Conservation (phyloP, 495 filamentous ascomycete genomes). For the Pseudoneurospora amorphoporcata region DNA sequence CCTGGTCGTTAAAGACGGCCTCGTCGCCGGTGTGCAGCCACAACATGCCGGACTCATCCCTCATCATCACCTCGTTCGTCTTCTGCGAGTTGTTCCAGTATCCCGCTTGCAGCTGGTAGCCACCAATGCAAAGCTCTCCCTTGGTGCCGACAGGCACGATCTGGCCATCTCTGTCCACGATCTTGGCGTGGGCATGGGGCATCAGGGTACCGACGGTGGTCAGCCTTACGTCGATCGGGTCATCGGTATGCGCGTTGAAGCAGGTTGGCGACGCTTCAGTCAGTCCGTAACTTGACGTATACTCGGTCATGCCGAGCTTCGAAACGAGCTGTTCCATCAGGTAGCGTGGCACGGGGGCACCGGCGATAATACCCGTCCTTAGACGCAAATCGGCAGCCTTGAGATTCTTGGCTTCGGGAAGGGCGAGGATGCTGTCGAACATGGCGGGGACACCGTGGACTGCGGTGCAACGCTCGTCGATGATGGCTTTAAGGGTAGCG, state of each 20-base stretch:
- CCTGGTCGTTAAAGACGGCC: conserved; percentile 52
- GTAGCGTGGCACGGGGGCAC: conserved; percentile 52
- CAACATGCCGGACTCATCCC: conserved; percentile 46
- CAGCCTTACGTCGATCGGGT: conserved; percentile 47
- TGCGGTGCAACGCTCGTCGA: conserved; percentile 55
- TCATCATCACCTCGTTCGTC: conserved; percentile 50
- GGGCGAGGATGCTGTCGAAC: conserved; percentile 54
- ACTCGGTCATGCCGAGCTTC: conserved; percentile 55
- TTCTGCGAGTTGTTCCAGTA: conserved; percentile 66
- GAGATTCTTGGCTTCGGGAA: conserved; percentile 39
- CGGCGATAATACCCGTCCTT: conserved; percentile 60
- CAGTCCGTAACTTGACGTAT: conserved; percentile 61
- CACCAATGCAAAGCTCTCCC: conserved; percentile 59
- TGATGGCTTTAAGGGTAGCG: conserved; percentile 48
- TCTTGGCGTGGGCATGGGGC: conserved; percentile 59
- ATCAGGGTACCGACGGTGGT: conserved; percentile 57
- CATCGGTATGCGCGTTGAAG: conserved; percentile 59
- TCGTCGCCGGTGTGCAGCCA: conserved; percentile 67
- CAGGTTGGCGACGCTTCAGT: conserved; percentile 62
- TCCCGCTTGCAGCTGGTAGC: conserved; percentile 57
- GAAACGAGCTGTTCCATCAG: conserved; percentile 53
- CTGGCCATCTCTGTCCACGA: conserved; percentile 48
- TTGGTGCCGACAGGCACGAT: conserved; percentile 48
- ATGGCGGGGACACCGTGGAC: conserved; percentile 65
- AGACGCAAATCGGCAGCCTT: conserved; percentile 37